Base-by-base conservation (phyloP, 306 rosid genomes). In the Cucumis hystrix region DNA sequence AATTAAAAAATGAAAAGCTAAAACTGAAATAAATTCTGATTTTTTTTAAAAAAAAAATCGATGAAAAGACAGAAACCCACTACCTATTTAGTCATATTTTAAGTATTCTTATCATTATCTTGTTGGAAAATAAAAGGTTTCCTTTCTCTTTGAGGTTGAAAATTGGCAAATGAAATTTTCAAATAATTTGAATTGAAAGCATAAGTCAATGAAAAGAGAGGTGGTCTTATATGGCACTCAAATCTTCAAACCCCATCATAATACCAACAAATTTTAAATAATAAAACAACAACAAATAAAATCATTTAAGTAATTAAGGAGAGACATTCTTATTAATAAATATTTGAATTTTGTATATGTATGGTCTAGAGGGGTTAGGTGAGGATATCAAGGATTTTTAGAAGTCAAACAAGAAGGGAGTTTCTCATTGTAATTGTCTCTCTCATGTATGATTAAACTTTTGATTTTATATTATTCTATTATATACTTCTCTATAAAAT, bases 161-260 rank as follows among this genome's bases (percentile, higher is more conserved):
- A 56, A 54, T 83, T n/a, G n/a, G n/a, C n/a, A n/a, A n/a, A n/a
- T n/a, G n/a, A n/a, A n/a, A n/a, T n/a, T n/a, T 82, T 86, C 84
- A 83, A 86, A 80, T 83, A 79, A 63, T 35, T 77, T 47, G 72
- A 74, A 78, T 59, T 77, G 75, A 75, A 13, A 73, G 25, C 59
- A 8, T 37, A 88, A 85, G 91, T 91, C 93, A 89, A 94, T 87
- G 93, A 86, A 79, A 90, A 89, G 91, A 90, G 85, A 83, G 89
- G 78, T 79, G 83, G 83, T 87, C 81, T 59, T 81, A 70, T 75
- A 78, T 77, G 83, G 77, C 84, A 55, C 86, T 52, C 82, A 76
- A 66, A 81, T 72, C 67, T 20, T 30, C 63, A 56, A 78, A 4
- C 55, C 77, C 43, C 61, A 59, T 25, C 28, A 23, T 21, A 6